Conservation (phyloP, 208 protist genomes). For the Leishmania lainsoni region DNA sequence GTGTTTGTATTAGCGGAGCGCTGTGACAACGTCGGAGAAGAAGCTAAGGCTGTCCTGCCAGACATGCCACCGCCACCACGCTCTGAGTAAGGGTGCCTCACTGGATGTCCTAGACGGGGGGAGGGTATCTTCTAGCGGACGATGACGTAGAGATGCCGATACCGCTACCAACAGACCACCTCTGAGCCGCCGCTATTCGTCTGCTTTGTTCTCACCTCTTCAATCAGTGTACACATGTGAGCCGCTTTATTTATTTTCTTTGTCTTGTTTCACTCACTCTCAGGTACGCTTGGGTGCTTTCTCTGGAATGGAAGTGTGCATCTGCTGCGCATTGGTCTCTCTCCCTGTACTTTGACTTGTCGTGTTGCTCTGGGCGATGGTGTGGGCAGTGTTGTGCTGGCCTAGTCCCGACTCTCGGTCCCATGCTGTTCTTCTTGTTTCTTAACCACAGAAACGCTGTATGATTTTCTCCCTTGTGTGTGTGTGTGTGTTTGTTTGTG, state of each 20-base stretch:
- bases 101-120: neutral
- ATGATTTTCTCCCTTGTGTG: neutral
- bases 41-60: constrained; percentile 41
- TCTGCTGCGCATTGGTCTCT: neutral
- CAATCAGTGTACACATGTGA: neutral
- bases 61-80: constrained; percentile 46
- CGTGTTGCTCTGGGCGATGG: neutral
- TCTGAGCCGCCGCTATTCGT: neutral
- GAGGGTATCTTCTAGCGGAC: neutral
- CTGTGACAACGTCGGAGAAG: constrained; percentile 56
- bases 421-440: neutral
- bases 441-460: neutral
- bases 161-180: neutral
- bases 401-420: neutral
- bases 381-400: neutral
- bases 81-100: constrained; percentile 5
- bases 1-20: constrained; percentile 50
- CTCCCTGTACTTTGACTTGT: neutral
- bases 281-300: neutral
- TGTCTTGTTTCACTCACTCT: too few species aligned
- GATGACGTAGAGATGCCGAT: neutral
- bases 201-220: neutral
- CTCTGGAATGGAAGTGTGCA: neutral
- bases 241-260: neutral
- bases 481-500: neutral